phyloP scores from a whole-genome alignment of 768 basidiomycete genomes.

The Suillus tomentosus region DNA sequence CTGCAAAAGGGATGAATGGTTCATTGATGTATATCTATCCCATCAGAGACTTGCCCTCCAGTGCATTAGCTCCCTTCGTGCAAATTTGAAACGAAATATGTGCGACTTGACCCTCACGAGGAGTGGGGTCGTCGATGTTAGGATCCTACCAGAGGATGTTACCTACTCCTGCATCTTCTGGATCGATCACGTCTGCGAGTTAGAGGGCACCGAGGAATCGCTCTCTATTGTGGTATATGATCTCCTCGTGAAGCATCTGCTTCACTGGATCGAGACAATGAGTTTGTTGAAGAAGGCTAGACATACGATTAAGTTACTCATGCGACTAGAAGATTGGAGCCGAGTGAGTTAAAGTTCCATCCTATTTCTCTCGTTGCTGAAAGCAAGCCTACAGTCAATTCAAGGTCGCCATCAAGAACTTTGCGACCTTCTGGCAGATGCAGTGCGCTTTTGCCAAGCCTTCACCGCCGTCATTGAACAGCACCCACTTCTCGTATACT shows the following conservation, averaged over 20 bases:
- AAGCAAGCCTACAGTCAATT: constrained; percentile 18
- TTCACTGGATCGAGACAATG: constrained; percentile 39
- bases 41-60: constrained; percentile 26
- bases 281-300: constrained; percentile 32
- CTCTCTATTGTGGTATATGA: constrained; percentile 19
- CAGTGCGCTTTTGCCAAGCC: constrained; percentile 35
- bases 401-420: constrained; percentile 20
- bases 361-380: neutral
- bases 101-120: constrained; percentile 24
- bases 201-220: constrained; percentile 2
- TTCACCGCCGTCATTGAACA: constrained; percentile 33
- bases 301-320: constrained; percentile 32
- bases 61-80: constrained; percentile 23
- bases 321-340: constrained; percentile 29
- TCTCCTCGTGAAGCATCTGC: constrained; percentile 29
- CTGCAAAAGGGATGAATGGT: constrained; percentile 31
- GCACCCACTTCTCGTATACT: constrained; percentile 35
- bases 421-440: constrained; percentile 24
- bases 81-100: constrained; percentile 29
- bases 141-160: constrained; percentile 27
- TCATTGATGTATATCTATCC: constrained; percentile 27
- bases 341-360: constrained; percentile 19
- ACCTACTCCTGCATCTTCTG: constrained; percentile 28
- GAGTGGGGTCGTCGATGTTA: constrained; percentile 13
- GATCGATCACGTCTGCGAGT: constrained; percentile 32